Evolutionary conservation across 306 rosid genomes (phyloP).

Genomic region (Psophocarpus tetragonolobus): DNA sequence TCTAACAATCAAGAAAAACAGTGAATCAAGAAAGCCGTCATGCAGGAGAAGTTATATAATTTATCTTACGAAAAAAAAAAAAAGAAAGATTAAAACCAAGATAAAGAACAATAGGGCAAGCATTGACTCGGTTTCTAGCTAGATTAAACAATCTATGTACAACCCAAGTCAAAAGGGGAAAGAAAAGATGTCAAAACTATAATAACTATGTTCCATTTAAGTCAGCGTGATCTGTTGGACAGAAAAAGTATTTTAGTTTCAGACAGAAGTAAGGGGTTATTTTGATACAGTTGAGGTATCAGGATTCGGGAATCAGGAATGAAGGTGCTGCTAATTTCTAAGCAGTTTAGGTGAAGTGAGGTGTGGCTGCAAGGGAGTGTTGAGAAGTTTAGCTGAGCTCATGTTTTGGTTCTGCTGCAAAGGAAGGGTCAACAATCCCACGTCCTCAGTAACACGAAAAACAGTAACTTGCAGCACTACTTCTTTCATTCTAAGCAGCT

Average conservation of each 20-base stretch:
- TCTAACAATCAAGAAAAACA: neutral
- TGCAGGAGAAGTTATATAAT: neutral
- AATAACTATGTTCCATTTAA: slow-evolving; percentile 30
- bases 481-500: slow-evolving; percentile 64
- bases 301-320: slow-evolving; percentile 21
- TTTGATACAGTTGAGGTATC: slow-evolving; percentile 43
- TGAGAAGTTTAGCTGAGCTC: slow-evolving; percentile 39
- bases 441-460: slow-evolving; percentile 67
- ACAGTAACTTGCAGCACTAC: slow-evolving; percentile 78
- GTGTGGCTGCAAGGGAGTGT: slow-evolving; percentile 37
- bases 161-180: slow-evolving; percentile 39
- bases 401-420: slow-evolving; percentile 47
- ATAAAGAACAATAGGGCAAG: slow-evolving; percentile 24
- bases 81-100: neutral
- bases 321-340: slow-evolving; percentile 49
- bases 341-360: slow-evolving; percentile 38
- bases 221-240: slow-evolving; percentile 49
- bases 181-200: slow-evolving; percentile 31
- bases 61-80: neutral
- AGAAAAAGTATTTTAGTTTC: slow-evolving; percentile 48
- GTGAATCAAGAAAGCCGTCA: neutral
- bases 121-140: slow-evolving; percentile 38
- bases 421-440: slow-evolving; percentile 48
- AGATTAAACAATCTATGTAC: slow-evolving; percentile 62
- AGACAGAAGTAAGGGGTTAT: slow-evolving; percentile 38